Conservation (phyloP, 2,329 filamentous ascomycete species). For the Tolypocladium tropicale region DNA sequence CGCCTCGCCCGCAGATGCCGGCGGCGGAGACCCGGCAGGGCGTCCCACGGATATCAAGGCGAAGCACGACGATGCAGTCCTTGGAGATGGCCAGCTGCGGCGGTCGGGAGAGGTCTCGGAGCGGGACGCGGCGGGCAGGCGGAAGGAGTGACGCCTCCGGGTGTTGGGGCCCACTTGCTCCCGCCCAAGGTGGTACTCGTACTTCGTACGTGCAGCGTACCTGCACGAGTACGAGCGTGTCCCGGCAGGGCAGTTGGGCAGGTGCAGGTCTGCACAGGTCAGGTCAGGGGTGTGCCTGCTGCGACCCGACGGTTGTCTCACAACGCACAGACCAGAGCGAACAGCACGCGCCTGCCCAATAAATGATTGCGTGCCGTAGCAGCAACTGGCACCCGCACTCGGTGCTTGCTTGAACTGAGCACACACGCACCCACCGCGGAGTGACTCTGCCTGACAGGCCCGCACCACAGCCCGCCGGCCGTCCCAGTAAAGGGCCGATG, state of each 20-base stretch:
- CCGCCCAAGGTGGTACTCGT: no score
- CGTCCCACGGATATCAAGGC: background rate
- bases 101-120: background rate
- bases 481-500: background rate
- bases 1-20: background rate
- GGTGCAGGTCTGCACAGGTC: no score
- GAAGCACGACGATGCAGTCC: background rate
- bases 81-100: background rate
- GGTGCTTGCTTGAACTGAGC: no score
- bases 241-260: no score
- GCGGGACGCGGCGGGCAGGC: background rate
- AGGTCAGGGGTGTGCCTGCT: background rate
- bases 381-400: no score
- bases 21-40: background rate
- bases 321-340: background rate
- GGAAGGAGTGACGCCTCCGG: background rate
- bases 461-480: background rate
- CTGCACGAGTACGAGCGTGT: no score
- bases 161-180: background rate
- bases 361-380: background rate
- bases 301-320: background rate
- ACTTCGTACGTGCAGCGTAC: no score
- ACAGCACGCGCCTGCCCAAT: background rate
- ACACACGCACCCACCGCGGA: no score
- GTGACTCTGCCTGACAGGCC: background rate